Evolutionary conservation across 371 early-diverging fungal species (phyloP).

Genomic region (Syncephalastrum contaminatum): DNA sequence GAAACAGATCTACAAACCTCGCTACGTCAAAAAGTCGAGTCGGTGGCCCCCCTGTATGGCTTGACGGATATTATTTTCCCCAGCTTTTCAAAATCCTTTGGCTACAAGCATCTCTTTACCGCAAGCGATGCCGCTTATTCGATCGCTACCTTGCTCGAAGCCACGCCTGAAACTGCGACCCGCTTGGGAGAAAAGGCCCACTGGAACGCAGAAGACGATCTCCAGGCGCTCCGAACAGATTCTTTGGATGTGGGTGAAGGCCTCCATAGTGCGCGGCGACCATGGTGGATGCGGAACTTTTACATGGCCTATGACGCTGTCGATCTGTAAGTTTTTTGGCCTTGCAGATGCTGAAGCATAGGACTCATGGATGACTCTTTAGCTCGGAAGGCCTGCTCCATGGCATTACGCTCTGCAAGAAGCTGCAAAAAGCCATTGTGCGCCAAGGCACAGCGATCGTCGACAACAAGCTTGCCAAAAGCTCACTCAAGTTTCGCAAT

Average conservation of each 20-base stretch:
- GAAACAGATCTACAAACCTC: constrained; percentile 70
- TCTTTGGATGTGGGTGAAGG: constrained; percentile 16
- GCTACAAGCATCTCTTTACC: constrained; percentile 70
- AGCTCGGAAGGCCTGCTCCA: constrained; percentile 55
- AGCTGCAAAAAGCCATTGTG: constrained; percentile 73
- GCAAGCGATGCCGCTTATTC: constrained; percentile 85
- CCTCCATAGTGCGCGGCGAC: constrained; percentile 23
- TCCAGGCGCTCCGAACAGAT: constrained; percentile 22
- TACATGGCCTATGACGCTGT: constrained; percentile 87
- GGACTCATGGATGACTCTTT: background rate
- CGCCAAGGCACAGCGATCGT: constrained; percentile 74
- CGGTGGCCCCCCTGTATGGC: constrained; percentile 77
- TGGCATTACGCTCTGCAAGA: constrained; percentile 74
- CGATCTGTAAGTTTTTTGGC: constrained; percentile 28
- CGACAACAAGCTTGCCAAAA: constrained; percentile 70
- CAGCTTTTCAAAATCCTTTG: constrained; percentile 80
- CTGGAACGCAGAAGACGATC: constrained; percentile 33
- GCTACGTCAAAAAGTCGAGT: constrained; percentile 63
- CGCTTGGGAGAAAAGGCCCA: constrained; percentile 41
- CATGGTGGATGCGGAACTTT: constrained; percentile 77
- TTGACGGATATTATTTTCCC: constrained; percentile 74
- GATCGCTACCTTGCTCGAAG: constrained; percentile 73
- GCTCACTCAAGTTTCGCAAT: constrained; percentile 68
- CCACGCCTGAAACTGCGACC: constrained; percentile 48
- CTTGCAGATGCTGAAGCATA: background rate